These are phyloP conservation scores for Camelina neglecta DNA, from an alignment of 345 rosid species.

Conservation along the genomic window DNA sequence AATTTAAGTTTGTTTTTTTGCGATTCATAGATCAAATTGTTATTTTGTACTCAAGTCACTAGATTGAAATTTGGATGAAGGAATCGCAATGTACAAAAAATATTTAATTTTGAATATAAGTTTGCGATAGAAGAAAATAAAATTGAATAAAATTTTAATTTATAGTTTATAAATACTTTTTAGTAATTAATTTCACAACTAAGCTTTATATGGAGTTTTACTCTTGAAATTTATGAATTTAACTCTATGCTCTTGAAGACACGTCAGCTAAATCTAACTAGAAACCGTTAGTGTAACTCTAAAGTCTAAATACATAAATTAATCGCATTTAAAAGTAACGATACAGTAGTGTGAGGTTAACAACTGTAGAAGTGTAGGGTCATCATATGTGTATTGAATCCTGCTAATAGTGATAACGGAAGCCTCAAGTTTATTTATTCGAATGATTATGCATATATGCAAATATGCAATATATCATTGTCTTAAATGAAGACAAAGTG, in stretches of 20 bases:
- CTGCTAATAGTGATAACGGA: constrained; percentile 26
- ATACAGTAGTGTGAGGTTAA: constrained; percentile 40
- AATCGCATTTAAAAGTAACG: constrained; percentile 10
- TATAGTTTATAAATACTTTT: background rate
- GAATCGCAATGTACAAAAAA: background rate
- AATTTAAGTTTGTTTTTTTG: too few relatives aligned
- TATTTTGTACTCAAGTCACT: background rate
- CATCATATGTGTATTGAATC: constrained; percentile 23
- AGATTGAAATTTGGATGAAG: background rate
- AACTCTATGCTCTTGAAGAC: background rate
- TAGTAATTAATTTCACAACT: background rate
- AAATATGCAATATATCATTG: constrained; percentile 24
- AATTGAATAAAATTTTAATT: background rate
- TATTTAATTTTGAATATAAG: background rate
- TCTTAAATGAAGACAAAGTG: constrained; percentile 43
- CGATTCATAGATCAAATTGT: background rate
- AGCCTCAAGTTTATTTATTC: constrained; percentile 11
- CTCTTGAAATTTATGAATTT: background rate
- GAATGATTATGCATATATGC: constrained; percentile 6
- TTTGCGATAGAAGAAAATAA: background rate
- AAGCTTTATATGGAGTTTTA: background rate
- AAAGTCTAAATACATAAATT: constrained; percentile 5
- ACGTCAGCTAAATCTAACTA: constrained; percentile 16
- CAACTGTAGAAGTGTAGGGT: constrained; percentile 37
- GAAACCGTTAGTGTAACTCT: constrained; percentile 29